These are phyloP conservation scores for Diaporthe citri DNA, from an alignment of 2,329 filamentous ascomycete species.

Conservation along the genomic window DNA sequence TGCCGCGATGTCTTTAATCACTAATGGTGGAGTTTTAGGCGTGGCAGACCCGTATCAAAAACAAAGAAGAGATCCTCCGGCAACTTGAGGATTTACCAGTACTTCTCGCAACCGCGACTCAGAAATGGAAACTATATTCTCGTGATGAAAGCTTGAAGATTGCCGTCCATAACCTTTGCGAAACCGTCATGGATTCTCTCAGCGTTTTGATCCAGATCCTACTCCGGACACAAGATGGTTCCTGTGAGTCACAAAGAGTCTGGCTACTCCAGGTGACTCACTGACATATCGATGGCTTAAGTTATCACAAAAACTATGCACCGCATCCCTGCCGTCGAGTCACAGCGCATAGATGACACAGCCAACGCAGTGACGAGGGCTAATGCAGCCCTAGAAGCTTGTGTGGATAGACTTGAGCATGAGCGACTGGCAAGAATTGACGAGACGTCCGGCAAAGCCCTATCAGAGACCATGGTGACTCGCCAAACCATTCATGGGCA, in stretches of 20 bases:
- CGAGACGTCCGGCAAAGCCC: neutral
- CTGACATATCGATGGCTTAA: neutral
- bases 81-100: slow-evolving; percentile 18
- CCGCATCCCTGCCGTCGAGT: neutral
- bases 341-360: neutral
- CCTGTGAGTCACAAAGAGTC: slow-evolving; percentile 5
- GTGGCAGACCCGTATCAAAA: slow-evolving; percentile 15
- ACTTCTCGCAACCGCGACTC: neutral
- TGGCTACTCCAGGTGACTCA: no score
- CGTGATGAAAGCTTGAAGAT: neutral
- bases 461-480: neutral
- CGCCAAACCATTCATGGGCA: neutral
- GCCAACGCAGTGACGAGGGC: neutral
- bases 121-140: slow-evolving; percentile 5
- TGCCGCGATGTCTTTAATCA: neutral
- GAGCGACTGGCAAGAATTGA: neutral
- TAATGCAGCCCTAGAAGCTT: neutral
- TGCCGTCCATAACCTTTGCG: neutral
- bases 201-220: neutral
- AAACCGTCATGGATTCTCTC: neutral
- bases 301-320: neutral
- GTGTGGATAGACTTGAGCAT: neutral
- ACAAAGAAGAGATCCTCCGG: slow-evolving; percentile 2
- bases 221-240: neutral
- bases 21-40: neutral